Base-by-base conservation (phyloP, 2,329 filamentous ascomycete species). In the Penicillium sp. region DNA sequence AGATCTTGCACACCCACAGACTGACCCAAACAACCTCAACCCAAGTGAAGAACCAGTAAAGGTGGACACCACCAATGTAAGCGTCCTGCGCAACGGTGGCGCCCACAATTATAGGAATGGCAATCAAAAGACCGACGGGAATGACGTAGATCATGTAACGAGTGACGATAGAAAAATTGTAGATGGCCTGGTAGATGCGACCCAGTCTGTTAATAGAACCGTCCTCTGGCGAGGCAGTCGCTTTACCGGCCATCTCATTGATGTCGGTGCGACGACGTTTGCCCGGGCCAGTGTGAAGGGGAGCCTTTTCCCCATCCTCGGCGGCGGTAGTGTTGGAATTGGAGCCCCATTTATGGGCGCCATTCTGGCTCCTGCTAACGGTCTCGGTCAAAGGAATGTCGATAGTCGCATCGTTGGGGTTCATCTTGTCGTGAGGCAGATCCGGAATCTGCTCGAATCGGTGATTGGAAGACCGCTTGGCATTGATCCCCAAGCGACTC, bases 1-100 rank as follows among this genome's bases (percentile, higher is more conserved):
- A 68, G 45, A 85, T 72, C 67, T 87, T 87, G 58, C 80, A 81
- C 13, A 75, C 75, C 84, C 84, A 87, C 54, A 87, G 71, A 62
- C 80, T 81, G 34, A 84, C 70, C 84, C 84, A 87, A 48, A 86
- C 75, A 43, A 86, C 77, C 66, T 86, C 83, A 34, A 86, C 73
- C 84, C 84, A 87, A 16, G 79, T 77, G 71, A 85, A 87, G 70
- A 87, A 83, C 77, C 80, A 84, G 48, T 80, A 74, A 38, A 85
- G 75, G 7, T 76, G 71, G 4, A 85, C 82, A 21, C 79, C 79
- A 15, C 80, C 81, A 56, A 85, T 81, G 26, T 69, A 74, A 7
- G 78, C 77, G 43, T 75, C 53, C 29, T 66, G 63, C 28, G 78
- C 75, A 33, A 65, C 76, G 0, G 79, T 81, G 6, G 79, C 80